phyloP scores from a whole-genome alignment of 73 alveolate genomes.

The Paramecium pentaurelia region DNA sequence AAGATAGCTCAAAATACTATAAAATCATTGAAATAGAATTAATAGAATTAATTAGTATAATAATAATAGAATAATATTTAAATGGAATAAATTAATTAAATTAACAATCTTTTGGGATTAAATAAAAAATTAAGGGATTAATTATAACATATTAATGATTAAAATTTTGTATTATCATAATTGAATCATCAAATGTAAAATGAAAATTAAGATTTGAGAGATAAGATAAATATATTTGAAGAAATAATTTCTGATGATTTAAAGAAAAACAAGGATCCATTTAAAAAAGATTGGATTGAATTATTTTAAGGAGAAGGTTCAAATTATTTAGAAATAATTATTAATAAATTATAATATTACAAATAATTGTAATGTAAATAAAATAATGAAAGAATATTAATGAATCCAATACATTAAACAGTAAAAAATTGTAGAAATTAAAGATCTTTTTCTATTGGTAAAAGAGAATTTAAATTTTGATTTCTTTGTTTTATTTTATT shows the following conservation, averaged over 20 bases:
- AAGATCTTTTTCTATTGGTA: background rate
- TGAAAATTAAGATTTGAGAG: constrained; percentile 8
- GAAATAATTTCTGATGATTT: background rate
- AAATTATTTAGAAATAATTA: background rate
- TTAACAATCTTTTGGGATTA: background rate
- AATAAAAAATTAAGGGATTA: background rate
- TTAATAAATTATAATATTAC: background rate
- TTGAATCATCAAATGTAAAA: background rate
- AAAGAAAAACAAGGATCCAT: background rate
- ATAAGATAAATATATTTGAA: background rate
- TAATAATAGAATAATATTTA: background rate
- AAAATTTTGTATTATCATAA: background rate
- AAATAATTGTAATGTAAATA: background rate
- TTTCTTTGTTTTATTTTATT: background rate
- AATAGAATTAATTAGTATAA: background rate
- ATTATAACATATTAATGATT: background rate
- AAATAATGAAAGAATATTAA: background rate
- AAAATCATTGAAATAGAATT: background rate
- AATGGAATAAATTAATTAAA: background rate
- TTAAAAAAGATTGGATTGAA: background rate
- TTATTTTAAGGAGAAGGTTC: background rate
- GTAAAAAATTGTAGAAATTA: background rate
- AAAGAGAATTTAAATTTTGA: background rate
- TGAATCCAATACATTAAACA: background rate
- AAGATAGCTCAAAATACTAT: background rate